A percentile compares a stretch with the other conserved stretches of the same genome.
Evolutionary conservation across 129 eudicot genomes (phyloP).

Genomic region (Chrysanthemum makinoi): DNA sequence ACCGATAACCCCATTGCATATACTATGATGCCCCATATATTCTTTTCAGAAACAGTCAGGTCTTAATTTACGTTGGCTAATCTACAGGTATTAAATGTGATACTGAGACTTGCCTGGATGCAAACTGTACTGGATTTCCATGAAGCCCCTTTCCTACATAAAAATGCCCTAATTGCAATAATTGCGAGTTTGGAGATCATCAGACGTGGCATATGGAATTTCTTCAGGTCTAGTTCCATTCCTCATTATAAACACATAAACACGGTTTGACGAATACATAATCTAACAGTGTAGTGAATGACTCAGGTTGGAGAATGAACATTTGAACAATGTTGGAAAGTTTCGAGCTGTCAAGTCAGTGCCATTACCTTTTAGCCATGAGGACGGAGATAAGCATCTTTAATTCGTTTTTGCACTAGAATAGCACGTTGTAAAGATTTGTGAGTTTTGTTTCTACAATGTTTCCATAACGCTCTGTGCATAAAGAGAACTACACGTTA

Average conservation of each 20-base stretch:
- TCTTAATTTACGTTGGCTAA: background rate
- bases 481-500: background rate
- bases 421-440: slow-evolving; percentile 10
- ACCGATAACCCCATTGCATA: background rate
- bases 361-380: slow-evolving; percentile 60
- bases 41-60: background rate
- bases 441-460: slow-evolving; percentile 6
- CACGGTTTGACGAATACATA: background rate
- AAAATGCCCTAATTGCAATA: slow-evolving; percentile 46
- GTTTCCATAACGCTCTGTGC: background rate
- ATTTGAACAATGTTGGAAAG: slow-evolving; percentile 65
- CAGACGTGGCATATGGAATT: slow-evolving; percentile 79
- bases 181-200: slow-evolving; percentile 65
- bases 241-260: background rate
- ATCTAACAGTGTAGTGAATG: background rate
- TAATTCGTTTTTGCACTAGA: slow-evolving; percentile 11
- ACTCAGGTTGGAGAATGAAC: slow-evolving; percentile 66
- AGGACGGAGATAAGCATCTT: slow-evolving; percentile 33
- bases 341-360: slow-evolving; percentile 60
- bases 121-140: slow-evolving; percentile 49
- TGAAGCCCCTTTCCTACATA: slow-evolving; percentile 50
- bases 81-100: slow-evolving; percentile 46
- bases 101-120: slow-evolving; percentile 83
- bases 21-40: background rate
- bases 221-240: slow-evolving; percentile 48